Conservation (phyloP, 1,139 yeast species). For the Yamadazyma dendronema region DNA sequence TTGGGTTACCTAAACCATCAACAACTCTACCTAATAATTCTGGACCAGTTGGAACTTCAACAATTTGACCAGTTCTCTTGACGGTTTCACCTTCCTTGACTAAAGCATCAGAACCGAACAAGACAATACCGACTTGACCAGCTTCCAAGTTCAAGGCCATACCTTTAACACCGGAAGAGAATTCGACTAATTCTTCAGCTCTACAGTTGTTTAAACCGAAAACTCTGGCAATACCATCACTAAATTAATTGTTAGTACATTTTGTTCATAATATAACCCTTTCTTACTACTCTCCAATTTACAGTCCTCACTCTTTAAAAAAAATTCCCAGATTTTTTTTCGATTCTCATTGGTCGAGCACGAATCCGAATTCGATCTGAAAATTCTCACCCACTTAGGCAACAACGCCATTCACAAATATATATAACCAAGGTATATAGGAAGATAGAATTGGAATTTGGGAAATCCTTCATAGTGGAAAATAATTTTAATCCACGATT, state of each 20-base stretch:
- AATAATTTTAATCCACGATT: too few relatives aligned
- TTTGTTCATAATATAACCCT: background rate
- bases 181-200: slow-evolving; percentile 99
- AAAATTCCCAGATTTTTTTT: slow-evolving; percentile 2
- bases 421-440: too few relatives aligned
- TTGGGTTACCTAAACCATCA: slow-evolving; percentile 99
- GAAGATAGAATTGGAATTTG: too few relatives aligned
- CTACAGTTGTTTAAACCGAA: slow-evolving; percentile 99
- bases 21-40: slow-evolving; percentile 98
- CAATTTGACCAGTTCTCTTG: slow-evolving; percentile 99
- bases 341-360: slow-evolving; percentile 18
- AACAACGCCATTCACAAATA: too few relatives aligned
- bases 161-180: slow-evolving; percentile 99
- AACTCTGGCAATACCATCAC: slow-evolving; percentile 99
- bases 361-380: slow-evolving; percentile 12
- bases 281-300: background rate
- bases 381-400: background rate
- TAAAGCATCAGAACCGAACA: slow-evolving; percentile 98
- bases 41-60: slow-evolving; percentile 99
- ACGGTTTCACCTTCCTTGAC: slow-evolving; percentile 99
- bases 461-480: too few relatives aligned
- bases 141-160: slow-evolving; percentile 99
- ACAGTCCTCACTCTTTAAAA: background rate
- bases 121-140: slow-evolving; percentile 99
- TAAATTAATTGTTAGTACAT: slow-evolving; percentile 24